phyloP scores from a whole-genome alignment of 495 filamentous ascomycete genomes.

The Extremus antarcticus region DNA sequence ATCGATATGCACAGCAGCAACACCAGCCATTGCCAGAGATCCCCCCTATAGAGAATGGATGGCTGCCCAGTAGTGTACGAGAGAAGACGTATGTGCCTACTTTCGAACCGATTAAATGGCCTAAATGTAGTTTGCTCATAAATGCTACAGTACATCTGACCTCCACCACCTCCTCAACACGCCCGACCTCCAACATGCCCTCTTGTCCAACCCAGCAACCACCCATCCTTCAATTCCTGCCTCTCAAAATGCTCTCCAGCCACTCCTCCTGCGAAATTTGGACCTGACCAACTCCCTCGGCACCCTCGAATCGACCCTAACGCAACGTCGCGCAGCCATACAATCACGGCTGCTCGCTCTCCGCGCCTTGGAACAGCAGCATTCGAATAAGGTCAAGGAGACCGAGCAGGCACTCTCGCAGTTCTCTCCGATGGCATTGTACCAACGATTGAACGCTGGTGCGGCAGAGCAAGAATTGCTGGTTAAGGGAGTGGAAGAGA shows the following conservation, averaged over 20 bases:
- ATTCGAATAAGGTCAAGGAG: conserved; percentile 75
- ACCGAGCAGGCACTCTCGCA: conserved; percentile 78
- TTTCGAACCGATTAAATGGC: too few relatives aligned
- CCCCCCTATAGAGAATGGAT: conserved; percentile 28
- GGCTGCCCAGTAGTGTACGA: conserved; percentile 29
- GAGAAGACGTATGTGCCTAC: conserved; percentile 32
- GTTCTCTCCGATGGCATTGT: conserved; percentile 74
- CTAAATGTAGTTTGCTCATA: too few relatives aligned
- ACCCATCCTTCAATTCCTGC: conserved; percentile 50
- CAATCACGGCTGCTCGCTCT: conserved; percentile 74
- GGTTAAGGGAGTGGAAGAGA: conserved; percentile 74
- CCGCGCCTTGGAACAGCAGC: conserved; percentile 78
- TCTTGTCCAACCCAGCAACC: conserved; percentile 46
- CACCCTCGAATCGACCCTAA: conserved; percentile 49
- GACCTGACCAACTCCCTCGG: conserved; percentile 50
- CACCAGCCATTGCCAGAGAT: conserved; percentile 10
- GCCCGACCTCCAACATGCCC: conserved; percentile 28
- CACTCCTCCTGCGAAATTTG: conserved; percentile 57
- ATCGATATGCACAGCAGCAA: conserved; percentile 7
- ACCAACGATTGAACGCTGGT: conserved; percentile 61
- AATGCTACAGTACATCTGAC: conserved; percentile 27
- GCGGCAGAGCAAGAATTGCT: conserved; percentile 76
- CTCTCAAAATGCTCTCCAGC: conserved; percentile 43
- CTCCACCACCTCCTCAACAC: conserved; percentile 28
- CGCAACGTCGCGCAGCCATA: conserved; percentile 50